phyloP scores from a whole-genome alignment of 2,329 filamentous ascomycete genomes.

The Aspergillus fijiensis region DNA sequence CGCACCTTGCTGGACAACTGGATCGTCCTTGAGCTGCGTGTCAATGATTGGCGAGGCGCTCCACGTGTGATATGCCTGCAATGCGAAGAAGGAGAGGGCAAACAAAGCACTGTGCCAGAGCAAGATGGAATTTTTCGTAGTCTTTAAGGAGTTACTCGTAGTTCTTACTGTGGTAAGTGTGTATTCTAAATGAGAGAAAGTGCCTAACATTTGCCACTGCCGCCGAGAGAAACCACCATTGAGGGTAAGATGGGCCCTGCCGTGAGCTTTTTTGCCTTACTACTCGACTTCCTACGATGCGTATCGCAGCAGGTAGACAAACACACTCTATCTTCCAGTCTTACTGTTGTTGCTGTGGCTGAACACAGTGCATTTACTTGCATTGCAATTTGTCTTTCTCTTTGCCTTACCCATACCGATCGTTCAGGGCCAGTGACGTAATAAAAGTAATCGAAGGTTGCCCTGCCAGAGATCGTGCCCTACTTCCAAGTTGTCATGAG shows the following conservation, averaged over 20 bases:
- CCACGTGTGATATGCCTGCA: conserved; percentile 4
- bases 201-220: conserved; percentile 4
- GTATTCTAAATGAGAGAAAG: not conserved
- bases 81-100: not conserved
- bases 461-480: not conserved
- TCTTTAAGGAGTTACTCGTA: no score
- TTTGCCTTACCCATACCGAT: not conserved
- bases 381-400: not conserved
- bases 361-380: not conserved
- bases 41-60: conserved; percentile 7
- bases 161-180: not conserved
- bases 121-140: not conserved
- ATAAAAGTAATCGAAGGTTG: not conserved
- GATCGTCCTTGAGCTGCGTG: conserved; percentile 3
- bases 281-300: conserved; percentile 1
- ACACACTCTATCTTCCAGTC: not conserved
- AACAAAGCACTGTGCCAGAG: not conserved
- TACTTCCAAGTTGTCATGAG: not conserved
- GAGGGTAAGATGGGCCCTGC: not conserved
- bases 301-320: not conserved
- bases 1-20: conserved; percentile 3
- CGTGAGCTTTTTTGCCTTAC: not conserved
- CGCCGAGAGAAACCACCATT: not conserved
- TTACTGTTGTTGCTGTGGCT: not conserved
- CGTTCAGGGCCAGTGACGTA: not conserved